phyloP scores from a whole-genome alignment of 257 asterid species.

The Nicotiana obtusifolia region DNA sequence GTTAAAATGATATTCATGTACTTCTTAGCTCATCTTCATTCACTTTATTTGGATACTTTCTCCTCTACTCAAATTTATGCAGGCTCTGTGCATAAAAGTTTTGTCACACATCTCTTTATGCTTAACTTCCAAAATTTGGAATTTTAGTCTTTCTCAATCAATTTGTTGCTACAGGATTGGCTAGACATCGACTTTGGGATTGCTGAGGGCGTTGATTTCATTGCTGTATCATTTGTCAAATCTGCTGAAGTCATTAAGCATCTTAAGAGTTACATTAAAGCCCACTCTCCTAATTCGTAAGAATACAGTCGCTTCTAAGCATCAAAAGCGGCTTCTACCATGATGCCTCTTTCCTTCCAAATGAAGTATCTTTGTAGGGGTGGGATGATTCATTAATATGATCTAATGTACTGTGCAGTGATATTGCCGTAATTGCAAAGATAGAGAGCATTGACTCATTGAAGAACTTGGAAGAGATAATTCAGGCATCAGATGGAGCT shows the following conservation, averaged over 20 bases:
- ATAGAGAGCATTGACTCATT: slow-evolving; percentile 95
- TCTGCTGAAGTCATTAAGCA: slow-evolving; percentile 96
- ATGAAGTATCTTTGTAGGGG: no score
- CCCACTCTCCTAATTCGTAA: slow-evolving; percentile 90
- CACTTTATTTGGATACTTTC: no score
- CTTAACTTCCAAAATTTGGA: background rate
- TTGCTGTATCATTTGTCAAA: slow-evolving; percentile 96
- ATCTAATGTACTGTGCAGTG: slow-evolving; percentile 42
- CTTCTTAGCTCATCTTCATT: no score
- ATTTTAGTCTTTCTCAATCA: slow-evolving; percentile 12
- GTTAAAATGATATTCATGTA: no score
- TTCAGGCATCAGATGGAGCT: slow-evolving; percentile 91
- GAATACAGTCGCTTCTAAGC: slow-evolving; percentile 1
- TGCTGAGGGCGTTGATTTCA: slow-evolving; percentile 94
- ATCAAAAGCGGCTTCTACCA: background rate
- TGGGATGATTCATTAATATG: background rate
- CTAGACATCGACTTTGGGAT: slow-evolving; percentile 96
- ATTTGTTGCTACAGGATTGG: slow-evolving; percentile 69
- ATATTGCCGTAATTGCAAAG: slow-evolving; percentile 82
- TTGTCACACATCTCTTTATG: no score
- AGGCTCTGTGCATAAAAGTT: no score
- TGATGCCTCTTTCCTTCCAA: background rate
- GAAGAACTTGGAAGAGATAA: slow-evolving; percentile 88
- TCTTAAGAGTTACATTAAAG: slow-evolving; percentile 90
- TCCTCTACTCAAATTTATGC: no score